Conservation (phyloP, 352 stramenopile species). For the Globisporangium rhizosaccharum region DNA sequence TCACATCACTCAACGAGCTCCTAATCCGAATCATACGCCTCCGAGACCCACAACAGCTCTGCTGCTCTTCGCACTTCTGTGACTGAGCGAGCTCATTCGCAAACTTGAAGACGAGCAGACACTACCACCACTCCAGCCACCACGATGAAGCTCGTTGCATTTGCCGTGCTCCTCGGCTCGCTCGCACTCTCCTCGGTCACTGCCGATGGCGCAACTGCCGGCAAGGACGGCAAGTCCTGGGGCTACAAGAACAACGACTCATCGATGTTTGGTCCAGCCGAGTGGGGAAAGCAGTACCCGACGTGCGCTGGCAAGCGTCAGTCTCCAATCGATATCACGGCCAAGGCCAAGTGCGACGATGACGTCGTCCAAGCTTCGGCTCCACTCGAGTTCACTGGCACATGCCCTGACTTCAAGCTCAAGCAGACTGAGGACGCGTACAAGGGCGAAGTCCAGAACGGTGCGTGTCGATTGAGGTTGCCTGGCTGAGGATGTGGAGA, state of each 20-base stretch:
- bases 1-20: no score
- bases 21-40: no score
- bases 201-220: conserved; percentile 1
- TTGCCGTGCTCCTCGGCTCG: background rate
- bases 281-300: conserved; percentile 16
- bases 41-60: no score
- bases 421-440: conserved; percentile 10
- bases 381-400: conserved; percentile 8
- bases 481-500: background rate
- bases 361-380: background rate
- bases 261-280: conserved; percentile 11
- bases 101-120: conserved; percentile 13
- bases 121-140: background rate
- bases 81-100: background rate
- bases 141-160: conserved; percentile 6
- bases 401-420: conserved; percentile 9
- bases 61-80: background rate
- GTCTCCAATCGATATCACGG: conserved; percentile 21
- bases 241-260: conserved; percentile 15
- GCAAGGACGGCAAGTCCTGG: conserved; percentile 1
- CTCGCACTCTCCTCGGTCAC: background rate
- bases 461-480: background rate
- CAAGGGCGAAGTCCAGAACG: conserved; percentile 12
- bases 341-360: background rate
- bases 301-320: conserved; percentile 23